These are phyloP conservation scores for Entomortierella beljakovae DNA, from an alignment of 192 early-diverging fungal species.

Conservation along the genomic window DNA sequence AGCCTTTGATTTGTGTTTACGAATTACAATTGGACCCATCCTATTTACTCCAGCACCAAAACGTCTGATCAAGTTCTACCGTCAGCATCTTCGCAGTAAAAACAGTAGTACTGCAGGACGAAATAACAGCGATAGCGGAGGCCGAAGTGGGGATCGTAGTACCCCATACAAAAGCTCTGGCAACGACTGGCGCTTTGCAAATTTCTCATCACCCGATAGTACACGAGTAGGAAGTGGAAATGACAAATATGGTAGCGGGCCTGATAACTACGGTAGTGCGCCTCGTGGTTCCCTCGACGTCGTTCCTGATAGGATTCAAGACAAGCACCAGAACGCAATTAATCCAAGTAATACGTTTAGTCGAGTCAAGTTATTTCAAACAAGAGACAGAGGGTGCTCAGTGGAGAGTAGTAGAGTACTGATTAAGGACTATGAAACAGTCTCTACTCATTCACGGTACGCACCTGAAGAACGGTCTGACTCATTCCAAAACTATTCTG, in stretches of 20 bases:
- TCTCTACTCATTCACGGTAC: constrained; percentile 3
- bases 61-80: constrained; percentile 27
- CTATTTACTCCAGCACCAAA: constrained; percentile 33
- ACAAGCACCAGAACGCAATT: neutral
- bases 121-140: neutral
- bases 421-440: constrained; percentile 30
- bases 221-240: neutral
- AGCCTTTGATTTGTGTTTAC: constrained; percentile 41
- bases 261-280: neutral
- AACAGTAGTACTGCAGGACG: constrained; percentile 9
- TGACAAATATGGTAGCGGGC: neutral
- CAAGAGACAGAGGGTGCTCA: constrained; percentile 17
- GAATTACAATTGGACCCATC: constrained; percentile 28
- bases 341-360: neutral
- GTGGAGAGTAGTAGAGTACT: constrained; percentile 37
- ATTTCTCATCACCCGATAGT: neutral
- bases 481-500: constrained; percentile 13
- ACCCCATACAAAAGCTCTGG: neutral
- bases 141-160: neutral
- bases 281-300: constrained; percentile 15
- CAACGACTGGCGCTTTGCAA: neutral
- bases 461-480: constrained; percentile 18
- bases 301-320: neutral
- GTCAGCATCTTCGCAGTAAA: constrained; percentile 25
- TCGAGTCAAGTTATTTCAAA: constrained; percentile 21